phyloP scores from a whole-genome alignment of 164 flowering plant genomes.

The Vitis amurensis region DNA sequence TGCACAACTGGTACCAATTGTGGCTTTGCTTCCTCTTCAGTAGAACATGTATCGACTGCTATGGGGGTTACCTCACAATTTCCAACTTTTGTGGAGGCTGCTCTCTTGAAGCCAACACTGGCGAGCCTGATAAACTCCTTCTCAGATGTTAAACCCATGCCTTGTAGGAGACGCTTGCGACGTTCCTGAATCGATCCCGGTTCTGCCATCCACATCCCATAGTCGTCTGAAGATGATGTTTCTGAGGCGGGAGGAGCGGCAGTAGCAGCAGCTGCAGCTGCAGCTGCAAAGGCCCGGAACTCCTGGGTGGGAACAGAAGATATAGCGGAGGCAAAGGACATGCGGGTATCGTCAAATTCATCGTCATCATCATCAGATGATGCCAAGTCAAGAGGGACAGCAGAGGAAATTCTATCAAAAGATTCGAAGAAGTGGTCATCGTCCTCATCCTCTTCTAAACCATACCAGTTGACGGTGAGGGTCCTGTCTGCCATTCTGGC shows the following conservation, averaged over 20 bases:
- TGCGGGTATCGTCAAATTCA: constrained; percentile 60
- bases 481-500: constrained; percentile 23
- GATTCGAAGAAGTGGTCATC: constrained; percentile 74
- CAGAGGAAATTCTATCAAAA: constrained; percentile 53
- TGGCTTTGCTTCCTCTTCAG: constrained; percentile 5
- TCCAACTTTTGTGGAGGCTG: constrained; percentile 17
- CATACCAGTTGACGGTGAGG: constrained; percentile 66
- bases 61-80: neutral
- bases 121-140: constrained; percentile 38
- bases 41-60: constrained; percentile 8
- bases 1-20: constrained; percentile 24
- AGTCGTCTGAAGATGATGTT: constrained; percentile 29
- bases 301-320: constrained; percentile 28
- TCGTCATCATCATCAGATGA: constrained; percentile 65
- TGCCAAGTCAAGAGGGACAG: constrained; percentile 37
- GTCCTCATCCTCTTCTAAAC: constrained; percentile 51
- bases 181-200: constrained; percentile 75
- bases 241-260: constrained; percentile 17
- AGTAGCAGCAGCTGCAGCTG: constrained; percentile 4
- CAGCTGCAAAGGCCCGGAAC: neutral
- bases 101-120: constrained; percentile 23
- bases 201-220: constrained; percentile 73
- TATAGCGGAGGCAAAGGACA: constrained; percentile 62
- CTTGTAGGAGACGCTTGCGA: constrained; percentile 66
- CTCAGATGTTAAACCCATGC: constrained; percentile 60